Evolutionary conservation across 2,329 filamentous ascomycete genomes (phyloP), one percentile per base, ranked within the genome.

Genomic region (Verticillium albo-atrum): DNA sequence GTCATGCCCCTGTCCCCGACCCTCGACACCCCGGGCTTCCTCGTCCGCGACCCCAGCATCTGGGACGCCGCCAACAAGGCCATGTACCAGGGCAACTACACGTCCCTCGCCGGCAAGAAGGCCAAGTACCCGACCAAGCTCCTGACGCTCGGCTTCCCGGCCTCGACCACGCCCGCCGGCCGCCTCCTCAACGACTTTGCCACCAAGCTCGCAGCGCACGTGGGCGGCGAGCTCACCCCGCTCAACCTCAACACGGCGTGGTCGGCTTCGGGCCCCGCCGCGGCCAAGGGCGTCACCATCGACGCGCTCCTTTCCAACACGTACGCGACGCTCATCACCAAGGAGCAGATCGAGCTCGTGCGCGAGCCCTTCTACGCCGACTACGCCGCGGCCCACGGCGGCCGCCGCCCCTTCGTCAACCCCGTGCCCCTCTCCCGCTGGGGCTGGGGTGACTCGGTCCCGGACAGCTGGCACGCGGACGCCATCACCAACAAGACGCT

Each of bases 11-110:
- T 82, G 1, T 73, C 71, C 0, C 68, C 74, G 0, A 67, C 69
- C 0, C 70, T 80, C 17, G 80, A 82, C 56, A 82, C 79, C 0
- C 69, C 76, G 0, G 79, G 78, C 0, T 74, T 81, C 56, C 65
- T 80, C 20, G 66, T 71, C 5, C 69, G 78, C 15, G 72, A 76
- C 55, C 68, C 72, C 1, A 55, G 59, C 0, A 54, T 75, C 3
- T 75, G 72, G 74, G 72, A 74, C 55, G 59, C 50, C 5, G 72
- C 70, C 6, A 68, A 70, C 28, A 58, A 66, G 14, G 73, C 65
- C 3, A 58, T 75, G 60, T 75, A 74, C 61, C 61, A 62, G 4
- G 64, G 59, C 27, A 75, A 74, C 61, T 75, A 75, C 60, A 71
- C 71, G 1, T 68, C 70, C 0, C 56, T 72, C 28, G 57, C 15